Base-by-base conservation (phyloP, 768 basidiomycete species). In the Mrakia frigida region DNA sequence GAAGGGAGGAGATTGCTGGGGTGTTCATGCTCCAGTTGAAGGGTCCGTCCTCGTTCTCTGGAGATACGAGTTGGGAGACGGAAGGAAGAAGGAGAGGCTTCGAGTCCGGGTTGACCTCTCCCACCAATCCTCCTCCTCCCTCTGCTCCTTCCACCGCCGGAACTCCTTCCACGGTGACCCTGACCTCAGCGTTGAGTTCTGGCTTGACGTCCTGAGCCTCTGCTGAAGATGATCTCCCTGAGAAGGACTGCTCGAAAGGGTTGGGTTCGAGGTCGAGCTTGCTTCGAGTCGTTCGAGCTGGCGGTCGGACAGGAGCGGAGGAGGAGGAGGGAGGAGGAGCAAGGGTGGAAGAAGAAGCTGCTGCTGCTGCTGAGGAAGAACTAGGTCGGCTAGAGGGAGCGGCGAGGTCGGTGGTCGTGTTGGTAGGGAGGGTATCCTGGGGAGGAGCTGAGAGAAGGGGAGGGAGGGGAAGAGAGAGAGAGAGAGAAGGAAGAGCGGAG, bases 181-280 rank as follows among this genome's bases (percentile, higher is more conserved):
- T 28, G 52, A 53, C 69, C 50, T 70, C 68, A 21, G 21, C 53
- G 74, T 82, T 82, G 5, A 79, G 75, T 67, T 82, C 80, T 10
- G 13, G 6, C 52, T 67, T 46, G 65, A 75, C 77, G 74, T 84
- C 81, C 43, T 83, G 80, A 69, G 85, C 79, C 59, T 59, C 70
- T 5, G 41, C 56, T 16, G 83, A 80, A 75, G 80, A 79, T 67
- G 85, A 82, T 37, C 84, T 83, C 37, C 84, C 85, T 50, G 90
- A 90, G 83, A 98, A 98, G 73, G 92, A 94, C 84, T 94, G 92
- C 82, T 99, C 96, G 81, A 97, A 97, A 0, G 94, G 94, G 82
- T 96, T 96, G 0, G 91, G 91, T 81, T 96, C 94, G 50, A 91
- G 87, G 68, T 83, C 83, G 75, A 85, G 83, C 77, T 82, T 82